Percentiles rank a stretch among this genome's conserved stretches.
Evolutionary conservation across 225 moss, liverwort and hornwort genomes (phyloP).

Genomic region (Sphagnum contortum): DNA sequence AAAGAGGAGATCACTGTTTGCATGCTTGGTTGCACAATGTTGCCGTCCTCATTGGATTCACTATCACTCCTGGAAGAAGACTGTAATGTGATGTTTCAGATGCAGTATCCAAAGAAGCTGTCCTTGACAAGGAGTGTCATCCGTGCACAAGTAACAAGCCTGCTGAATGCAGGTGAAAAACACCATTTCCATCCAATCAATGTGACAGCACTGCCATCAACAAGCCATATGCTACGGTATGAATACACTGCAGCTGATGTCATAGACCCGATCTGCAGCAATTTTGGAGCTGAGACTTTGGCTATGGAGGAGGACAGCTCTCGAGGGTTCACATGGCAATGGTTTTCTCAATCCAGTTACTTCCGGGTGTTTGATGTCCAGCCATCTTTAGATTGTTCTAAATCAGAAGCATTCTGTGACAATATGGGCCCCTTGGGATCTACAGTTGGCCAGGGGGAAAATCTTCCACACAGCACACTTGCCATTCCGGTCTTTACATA

Average conservation of each 20-base stretch:
- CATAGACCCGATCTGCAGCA: slow-evolving; percentile 13
- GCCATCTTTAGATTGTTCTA: slow-evolving; percentile 28
- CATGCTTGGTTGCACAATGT: slow-evolving; percentile 32
- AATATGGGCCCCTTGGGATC: slow-evolving; percentile 30
- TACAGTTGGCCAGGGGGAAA: not conserved
- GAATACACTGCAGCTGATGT: slow-evolving; percentile 9
- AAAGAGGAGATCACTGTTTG: slow-evolving; percentile 28
- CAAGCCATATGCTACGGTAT: slow-evolving; percentile 1
- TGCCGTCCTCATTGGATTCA: slow-evolving; percentile 1
- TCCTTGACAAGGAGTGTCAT: slow-evolving; percentile 33
- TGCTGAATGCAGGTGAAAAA: slow-evolving; percentile 4
- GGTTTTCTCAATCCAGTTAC: slow-evolving; percentile 9
- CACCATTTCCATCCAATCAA: slow-evolving; percentile 14
- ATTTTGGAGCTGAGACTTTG: not conserved
- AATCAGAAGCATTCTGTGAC: slow-evolving; percentile 20
- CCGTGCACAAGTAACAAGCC: slow-evolving; percentile 27
- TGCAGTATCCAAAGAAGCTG: slow-evolving; percentile 27
- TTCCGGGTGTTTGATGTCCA: slow-evolving; percentile 18
- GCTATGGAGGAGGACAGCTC: slow-evolving; percentile 3
- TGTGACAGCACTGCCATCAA: not conserved
- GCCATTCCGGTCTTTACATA: slow-evolving; percentile 9
- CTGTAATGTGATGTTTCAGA: slow-evolving; percentile 27
- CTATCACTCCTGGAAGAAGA: slow-evolving; percentile 10
- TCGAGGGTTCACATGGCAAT: slow-evolving; percentile 1
- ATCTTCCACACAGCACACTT: slow-evolving; percentile 12